A percentile compares a stretch with the other conserved stretches of the same genome.
Conservation (phyloP, 164 flowering plant genomes). For the Taxillus chinensis region DNA sequence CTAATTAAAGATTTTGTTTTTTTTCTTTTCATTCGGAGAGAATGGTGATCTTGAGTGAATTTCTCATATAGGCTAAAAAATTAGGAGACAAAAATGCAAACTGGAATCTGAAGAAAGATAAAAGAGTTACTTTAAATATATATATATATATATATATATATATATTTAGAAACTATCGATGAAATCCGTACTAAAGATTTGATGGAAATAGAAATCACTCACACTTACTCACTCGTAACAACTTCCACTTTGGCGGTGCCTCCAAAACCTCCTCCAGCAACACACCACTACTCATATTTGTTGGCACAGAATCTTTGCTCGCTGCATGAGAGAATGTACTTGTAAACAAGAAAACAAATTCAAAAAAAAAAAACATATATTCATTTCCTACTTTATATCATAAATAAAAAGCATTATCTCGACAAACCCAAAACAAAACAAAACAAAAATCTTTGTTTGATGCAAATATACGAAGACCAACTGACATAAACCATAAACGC, state of each 20-base stretch:
- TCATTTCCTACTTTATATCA: too few relatives aligned
- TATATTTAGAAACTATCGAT: not conserved
- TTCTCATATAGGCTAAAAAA: too few relatives aligned
- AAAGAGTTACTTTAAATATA: too few relatives aligned
- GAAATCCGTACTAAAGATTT: not conserved
- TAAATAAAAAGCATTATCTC: too few relatives aligned
- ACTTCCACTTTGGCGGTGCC: constrained; percentile 97
- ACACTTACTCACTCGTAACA: constrained; percentile 98
- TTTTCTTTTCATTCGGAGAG: too few relatives aligned
- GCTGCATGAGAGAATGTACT: constrained; percentile 11
- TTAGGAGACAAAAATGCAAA: too few relatives aligned
- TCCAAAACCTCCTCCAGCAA: constrained; percentile 74
- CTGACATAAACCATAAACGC: not conserved
- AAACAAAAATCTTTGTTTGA: too few relatives aligned
- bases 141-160: not conserved
- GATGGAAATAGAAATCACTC: constrained; percentile 40
- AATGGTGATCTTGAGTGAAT: too few relatives aligned
- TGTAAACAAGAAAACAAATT: not conserved
- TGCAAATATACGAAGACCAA: not conserved
- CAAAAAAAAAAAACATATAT: constrained; percentile 2
- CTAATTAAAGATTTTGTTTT: too few relatives aligned
- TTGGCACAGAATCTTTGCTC: constrained; percentile 22
- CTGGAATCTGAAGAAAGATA: too few relatives aligned
- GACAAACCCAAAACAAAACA: too few relatives aligned
- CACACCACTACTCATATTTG: constrained; percentile 22